These are phyloP conservation scores for Hymenoscyphus salicellus DNA, from an alignment of 2,329 filamentous ascomycete species.

Conservation along the genomic window DNA sequence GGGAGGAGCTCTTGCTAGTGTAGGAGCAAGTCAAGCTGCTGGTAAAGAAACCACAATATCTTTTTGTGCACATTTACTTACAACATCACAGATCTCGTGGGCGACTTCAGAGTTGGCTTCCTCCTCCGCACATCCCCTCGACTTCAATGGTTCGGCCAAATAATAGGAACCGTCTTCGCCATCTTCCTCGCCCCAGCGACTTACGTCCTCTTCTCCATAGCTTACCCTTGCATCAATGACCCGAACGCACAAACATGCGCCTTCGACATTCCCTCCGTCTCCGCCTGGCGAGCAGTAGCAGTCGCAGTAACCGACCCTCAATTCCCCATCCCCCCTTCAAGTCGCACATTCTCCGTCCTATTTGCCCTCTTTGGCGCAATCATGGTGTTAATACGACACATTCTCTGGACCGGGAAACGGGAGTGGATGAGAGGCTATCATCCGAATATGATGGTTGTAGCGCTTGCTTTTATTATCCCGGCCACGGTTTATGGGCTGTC, in stretches of 20 bases:
- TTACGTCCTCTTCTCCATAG: conserved; percentile 65
- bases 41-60: neutral
- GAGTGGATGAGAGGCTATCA: conserved; percentile 55
- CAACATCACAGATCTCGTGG: conserved; percentile 46
- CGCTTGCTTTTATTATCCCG: conserved; percentile 56
- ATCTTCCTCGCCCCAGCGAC: conserved; percentile 65
- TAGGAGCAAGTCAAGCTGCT: conserved; percentile 3
- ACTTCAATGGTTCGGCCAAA: conserved; percentile 65
- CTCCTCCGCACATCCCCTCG: conserved; percentile 62
- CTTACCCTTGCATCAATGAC: conserved; percentile 65
- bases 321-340: conserved; percentile 51
- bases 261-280: conserved; percentile 61
- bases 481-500: conserved; percentile 56
- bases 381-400: conserved; percentile 50
- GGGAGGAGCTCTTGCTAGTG: neutral
- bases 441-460: conserved; percentile 62
- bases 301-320: conserved; percentile 56
- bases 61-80: neutral
- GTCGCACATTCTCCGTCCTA: conserved; percentile 55
- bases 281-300: conserved; percentile 65
- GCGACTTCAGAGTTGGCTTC: conserved; percentile 67
- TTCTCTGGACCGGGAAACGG: conserved; percentile 50
- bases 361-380: conserved; percentile 50
- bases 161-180: conserved; percentile 59
- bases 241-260: conserved; percentile 47